A percentile compares a stretch with the other conserved stretches of the same genome.
These are phyloP conservation scores for Geum urbanum DNA, from an alignment of 306 rosid species.

Conservation along the genomic window DNA sequence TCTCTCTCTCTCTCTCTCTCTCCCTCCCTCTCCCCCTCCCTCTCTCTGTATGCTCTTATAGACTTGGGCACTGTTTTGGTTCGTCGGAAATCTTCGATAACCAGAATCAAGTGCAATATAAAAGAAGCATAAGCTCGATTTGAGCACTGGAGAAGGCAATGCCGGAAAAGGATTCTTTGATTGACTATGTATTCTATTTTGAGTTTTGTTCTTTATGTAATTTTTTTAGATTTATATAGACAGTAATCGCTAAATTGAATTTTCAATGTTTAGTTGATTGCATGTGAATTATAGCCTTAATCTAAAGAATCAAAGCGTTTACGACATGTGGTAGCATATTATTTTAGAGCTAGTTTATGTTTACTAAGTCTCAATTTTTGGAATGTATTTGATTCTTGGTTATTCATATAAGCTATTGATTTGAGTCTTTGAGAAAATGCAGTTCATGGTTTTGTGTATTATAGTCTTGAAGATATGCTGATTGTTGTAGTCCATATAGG, in stretches of 20 bases:
- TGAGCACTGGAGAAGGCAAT: not conserved
- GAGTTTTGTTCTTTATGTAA: not conserved
- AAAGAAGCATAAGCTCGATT: not conserved
- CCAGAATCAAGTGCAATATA: too few species aligned
- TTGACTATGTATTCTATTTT: not conserved
- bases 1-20: too few species aligned
- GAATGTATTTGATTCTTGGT: not conserved
- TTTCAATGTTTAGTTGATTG: not conserved
- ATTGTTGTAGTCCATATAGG: not conserved
- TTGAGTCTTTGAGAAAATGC: not conserved
- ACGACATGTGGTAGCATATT: not conserved
- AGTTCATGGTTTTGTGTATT: not conserved
- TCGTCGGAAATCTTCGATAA: not conserved
- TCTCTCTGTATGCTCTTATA: too few species aligned
- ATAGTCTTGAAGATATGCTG: constrained; percentile 14
- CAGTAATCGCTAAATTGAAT: not conserved
- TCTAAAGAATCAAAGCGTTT: not conserved
- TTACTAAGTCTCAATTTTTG: not conserved
- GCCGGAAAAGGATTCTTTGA: not conserved
- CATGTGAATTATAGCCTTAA: not conserved
- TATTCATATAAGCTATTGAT: not conserved
- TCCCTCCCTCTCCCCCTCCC: too few species aligned
- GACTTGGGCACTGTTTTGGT: not conserved
- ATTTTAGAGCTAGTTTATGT: too few species aligned
- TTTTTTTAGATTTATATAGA: not conserved